Base-by-base conservation (phyloP, 371 early-diverging fungal genomes). In the Lichtheimia ramosa region DNA sequence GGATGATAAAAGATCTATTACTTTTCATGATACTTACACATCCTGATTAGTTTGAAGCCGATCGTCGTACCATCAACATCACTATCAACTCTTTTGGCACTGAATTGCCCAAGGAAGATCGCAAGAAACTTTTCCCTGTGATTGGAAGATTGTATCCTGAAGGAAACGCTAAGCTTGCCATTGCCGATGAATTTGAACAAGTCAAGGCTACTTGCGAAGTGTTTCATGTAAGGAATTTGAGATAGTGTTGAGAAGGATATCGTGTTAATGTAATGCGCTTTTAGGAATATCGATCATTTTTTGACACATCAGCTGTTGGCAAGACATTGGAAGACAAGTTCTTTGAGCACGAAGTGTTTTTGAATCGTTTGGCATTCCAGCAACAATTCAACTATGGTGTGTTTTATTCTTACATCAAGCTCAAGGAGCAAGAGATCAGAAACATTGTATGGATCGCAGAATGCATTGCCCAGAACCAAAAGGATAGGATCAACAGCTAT, bases 391-490 rank as follows among this genome's bases (percentile, higher is more conserved):
- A 96, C 70, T 97, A 85, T 71, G 96, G 93, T 46, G 85, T 95
- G n/a, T 99, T 97, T 64, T 99, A 96, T 75, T 82, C 96, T 15
- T 99, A 92, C 85, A 80, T 99, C 56, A 94, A 93, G 74, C 83
- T 99, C 56, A 98, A 97, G 86, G 99, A 99, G 72, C 98, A 99
- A 71, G 99, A 99, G 80, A 93, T 99, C 55, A 87, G 98, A 61
- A 99, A 98, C 79, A 94, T 99, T 71, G 91, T 98, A 52, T 99
- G 99, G 98, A 96, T 99, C 62, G 92, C 97, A 25, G 99, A 99
- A 79, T 99, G 99, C 77, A 96, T 99, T 70, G 86, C 94, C 34
- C 99, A 98, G 80, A 91, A 95, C 59, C 96, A 97, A 67, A 95
- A 92, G 83, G 96, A 96, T 56, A 83, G 92, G 67, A 94, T 98